Percentiles rank a stretch among this genome's conserved stretches.
Evolutionary conservation across 1,139 yeast genomes (phyloP).

Genomic region (Suhomyces chickasaworum): DNA sequence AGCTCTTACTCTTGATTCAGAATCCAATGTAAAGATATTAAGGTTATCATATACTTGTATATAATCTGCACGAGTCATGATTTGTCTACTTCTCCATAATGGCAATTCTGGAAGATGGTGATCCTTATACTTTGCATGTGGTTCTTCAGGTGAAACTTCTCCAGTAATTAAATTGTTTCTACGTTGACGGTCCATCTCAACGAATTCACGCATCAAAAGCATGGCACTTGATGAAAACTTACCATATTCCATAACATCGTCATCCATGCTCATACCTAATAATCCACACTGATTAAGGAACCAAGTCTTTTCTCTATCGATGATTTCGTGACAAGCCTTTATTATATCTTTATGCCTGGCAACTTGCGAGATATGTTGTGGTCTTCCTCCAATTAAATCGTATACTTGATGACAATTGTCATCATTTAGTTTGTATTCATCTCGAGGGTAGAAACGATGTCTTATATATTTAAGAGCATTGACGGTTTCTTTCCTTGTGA

Average conservation of each 20-base stretch:
- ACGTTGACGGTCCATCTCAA: conserved; percentile 59
- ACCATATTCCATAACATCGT: conserved; percentile 85
- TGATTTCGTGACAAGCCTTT: conserved; percentile 66
- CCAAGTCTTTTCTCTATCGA: conserved; percentile 85
- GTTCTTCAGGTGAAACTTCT: conserved; percentile 4
- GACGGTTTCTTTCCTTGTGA: conserved; percentile 57
- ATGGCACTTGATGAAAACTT: conserved; percentile 78
- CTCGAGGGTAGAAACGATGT: conserved; percentile 45
- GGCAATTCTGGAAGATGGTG: conserved; percentile 74
- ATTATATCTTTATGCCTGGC: conserved; percentile 65
- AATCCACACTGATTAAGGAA: conserved; percentile 80
- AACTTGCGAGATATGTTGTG: conserved; percentile 78
- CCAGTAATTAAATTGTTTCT: conserved; percentile 32
- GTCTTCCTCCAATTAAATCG: conserved; percentile 79
- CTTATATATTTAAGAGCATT: conserved; percentile 60
- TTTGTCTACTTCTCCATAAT: conserved; percentile 79
- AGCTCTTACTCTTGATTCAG: conserved; percentile 72
- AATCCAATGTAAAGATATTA: conserved; percentile 78
- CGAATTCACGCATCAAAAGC: conserved; percentile 72
- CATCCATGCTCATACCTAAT: conserved; percentile 79
- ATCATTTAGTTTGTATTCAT: conserved; percentile 22
- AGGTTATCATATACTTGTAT: conserved; percentile 74
- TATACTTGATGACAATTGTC: conserved; percentile 57
- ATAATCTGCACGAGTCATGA: conserved; percentile 83
- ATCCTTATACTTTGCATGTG: conserved; percentile 27